Evolutionary conservation across 2,329 filamentous ascomycete genomes (phyloP), one percentile per base, ranked within the genome.

Genomic region (Ceratocystis papillata): DNA sequence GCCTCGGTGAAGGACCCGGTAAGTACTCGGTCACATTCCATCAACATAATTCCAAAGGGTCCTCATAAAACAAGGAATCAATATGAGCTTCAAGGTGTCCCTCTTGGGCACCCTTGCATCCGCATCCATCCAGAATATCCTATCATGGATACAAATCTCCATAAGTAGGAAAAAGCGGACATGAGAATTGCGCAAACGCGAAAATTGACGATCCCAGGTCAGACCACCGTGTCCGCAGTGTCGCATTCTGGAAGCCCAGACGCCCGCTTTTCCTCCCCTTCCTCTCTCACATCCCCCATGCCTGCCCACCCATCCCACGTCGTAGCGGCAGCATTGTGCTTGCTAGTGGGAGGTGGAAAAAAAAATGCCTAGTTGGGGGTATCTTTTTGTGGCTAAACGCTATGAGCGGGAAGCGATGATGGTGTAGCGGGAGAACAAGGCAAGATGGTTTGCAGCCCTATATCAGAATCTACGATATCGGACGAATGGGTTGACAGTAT

Each of bases 21-120:
- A 8, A 28, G 15, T 33, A 8, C 48, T 57, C 53, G 53, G 53
- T 57, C 53, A 57, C 25, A 17, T 12, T 3, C 15, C 6, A 22
- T 12, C 5, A 10, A 30, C 25, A 30, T 33, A 6, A 17, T 7
- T 55, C 20, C 50, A 55, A 28, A 30, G 22, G 28, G 28, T 2
- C 53, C 12, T 28, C 53, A 57, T 28, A 57, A 57, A n/a, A 57
- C 53, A 28, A 30, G 22, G 53, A 30, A 28, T 28, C 7, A 17
- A 15, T 33, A 33, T 30, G 30, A 30, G 53, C 15, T 17, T 5
- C 30, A 6, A 17, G 5, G 5, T 25, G 50, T 37, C 55, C 55
- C 55, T 59, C 55, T 59, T 59, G 28, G 55, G 55, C 55, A 59
- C 55, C 28, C 28, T 59, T 59, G 55, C 55, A 59, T 59, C 55